Evolutionary conservation across 169 alveolate species (phyloP), one percentile per base, ranked within the genome.

Genomic region (Plasmodium adleri): DNA sequence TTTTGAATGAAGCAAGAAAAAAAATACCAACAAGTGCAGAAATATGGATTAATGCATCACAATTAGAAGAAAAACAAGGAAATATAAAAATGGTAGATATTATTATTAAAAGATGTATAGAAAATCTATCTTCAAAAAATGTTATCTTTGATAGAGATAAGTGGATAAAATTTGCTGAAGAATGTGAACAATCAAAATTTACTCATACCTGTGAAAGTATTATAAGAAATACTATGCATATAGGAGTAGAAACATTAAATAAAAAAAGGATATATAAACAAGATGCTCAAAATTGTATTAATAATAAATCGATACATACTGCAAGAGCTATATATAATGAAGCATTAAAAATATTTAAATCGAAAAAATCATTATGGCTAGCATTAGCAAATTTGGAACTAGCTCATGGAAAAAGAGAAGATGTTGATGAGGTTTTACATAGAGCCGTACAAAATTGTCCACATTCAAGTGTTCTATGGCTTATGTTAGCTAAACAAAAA

Each of bases 21-120:
- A 95, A 94, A 90, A 94, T 98, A 58, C 99, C 99, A 62, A 96
- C 99, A 12, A 98, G 98, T 68, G 97, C 98, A 20, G 97, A 96
- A 26, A 97, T 98, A 60, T 98, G 99, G 99, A 96, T 98, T 28
- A 95, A 97, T 67, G 99, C 99, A 6, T 99, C 99, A 52, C 97
- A 98, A 83, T 94, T 99, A 89, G 99, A 99, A 92, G 99, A 99
- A 88, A 94, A 98, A 58, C 93, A 97, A 62, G 98, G 97, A 12
- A 95, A 97, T 58, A 73, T 74, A 54, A 93, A 91, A 0, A 91
- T 95, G 90, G 93, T 97, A 4, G 96, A 96, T 72, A 94, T 93
- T 74, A 93, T 98, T 47, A 94, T 98, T 9, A 72, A 93, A 15
- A 93, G 98, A 24, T 97, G 98, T 58, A 93, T 98, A 26, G 96